Evolutionary conservation across 2,329 filamentous ascomycete genomes (phyloP), one percentile per base, ranked within the genome.

Genomic region (Didymella exigua): DNA sequence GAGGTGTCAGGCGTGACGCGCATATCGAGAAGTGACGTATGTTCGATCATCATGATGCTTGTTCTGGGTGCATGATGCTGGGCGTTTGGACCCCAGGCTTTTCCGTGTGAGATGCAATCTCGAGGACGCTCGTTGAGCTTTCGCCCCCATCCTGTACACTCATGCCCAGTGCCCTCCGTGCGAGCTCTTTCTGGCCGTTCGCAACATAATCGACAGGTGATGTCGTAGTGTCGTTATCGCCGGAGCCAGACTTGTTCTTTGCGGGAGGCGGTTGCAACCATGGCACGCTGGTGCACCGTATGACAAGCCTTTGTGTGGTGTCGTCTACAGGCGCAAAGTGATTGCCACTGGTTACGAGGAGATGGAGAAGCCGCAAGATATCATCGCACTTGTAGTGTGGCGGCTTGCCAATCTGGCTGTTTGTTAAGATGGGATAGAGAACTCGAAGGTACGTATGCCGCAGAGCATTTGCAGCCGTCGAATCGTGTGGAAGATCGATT

Each of bases 361-460:
- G 84, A 46, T 82, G 82, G 14, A 99, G 81, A 21, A 96, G 82
- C 58, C 86, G 88, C 33, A 89, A 78, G 34, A 99, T 85, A 71
- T 98, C 93, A 36, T 93, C 86, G 26, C 87, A 86, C 74, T 98
- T 99, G 81, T 99, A 98, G 72, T 96, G 87, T 1, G 91, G 91
- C 2, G 93, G 88, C 48, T 90, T 84, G 68, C 86, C 89, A 37
- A 99, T 85, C 74, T 98, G 95, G 2, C 93, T 97, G 72, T 99
- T 91, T 31, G 90, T 89, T 19, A 99, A 81, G 21, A 99, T 82
- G 0, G 95, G 95, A 69, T 96, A 92, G 11, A 99, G 79, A 4
- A 99, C 95, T 27, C 95, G 88, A 5, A 99, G 83, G 72, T 99
- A 99, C 4, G 95, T 99, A 74, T 99, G 95, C 31, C 93, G 86